Percentiles rank a stretch among this genome's conserved stretches.
phyloP scores from a whole-genome alignment of 2,329 filamentous ascomycete genomes.

The Cylindrodendrum hubeiense region DNA sequence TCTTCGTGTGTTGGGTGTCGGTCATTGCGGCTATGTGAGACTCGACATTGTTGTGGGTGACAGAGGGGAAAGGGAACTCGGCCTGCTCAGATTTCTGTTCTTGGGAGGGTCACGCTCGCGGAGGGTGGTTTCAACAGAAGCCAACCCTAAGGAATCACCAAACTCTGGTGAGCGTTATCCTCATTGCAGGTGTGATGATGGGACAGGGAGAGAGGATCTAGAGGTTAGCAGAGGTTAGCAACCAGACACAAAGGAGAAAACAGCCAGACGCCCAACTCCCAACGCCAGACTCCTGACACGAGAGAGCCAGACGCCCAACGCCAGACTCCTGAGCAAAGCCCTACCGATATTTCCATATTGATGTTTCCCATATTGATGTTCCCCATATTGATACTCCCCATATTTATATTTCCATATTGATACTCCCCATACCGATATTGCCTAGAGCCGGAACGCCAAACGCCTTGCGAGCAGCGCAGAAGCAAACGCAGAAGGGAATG shows the following conservation, averaged over 20 bases:
- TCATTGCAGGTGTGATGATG: conserved; percentile 35
- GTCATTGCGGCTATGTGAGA: conserved; percentile 52
- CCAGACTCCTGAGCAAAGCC: background rate
- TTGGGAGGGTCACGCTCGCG: conserved; percentile 46
- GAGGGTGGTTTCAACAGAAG: conserved; percentile 29
- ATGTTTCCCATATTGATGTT: background rate
- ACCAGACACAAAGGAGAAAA: background rate
- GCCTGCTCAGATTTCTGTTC: conserved; percentile 66
- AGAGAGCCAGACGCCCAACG: conserved; percentile 5
- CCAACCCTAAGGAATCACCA: conserved; percentile 35
- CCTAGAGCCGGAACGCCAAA: background rate
- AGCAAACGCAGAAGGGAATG: conserved; percentile 3
- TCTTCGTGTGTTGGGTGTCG: conserved; percentile 42
- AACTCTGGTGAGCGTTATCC: conserved; percentile 43
- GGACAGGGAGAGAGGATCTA: background rate
- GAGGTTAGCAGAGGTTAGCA: background rate
- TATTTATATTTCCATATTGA: background rate
- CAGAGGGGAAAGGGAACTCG: conserved; percentile 17
- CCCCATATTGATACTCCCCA: no score
- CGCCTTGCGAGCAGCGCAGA: conserved; percentile 3
- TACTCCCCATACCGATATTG: background rate
- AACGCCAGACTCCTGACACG: conserved; percentile 8
- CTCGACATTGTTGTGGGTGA: conserved; percentile 8
- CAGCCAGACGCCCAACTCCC: conserved; percentile 7
- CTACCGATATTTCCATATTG: background rate